These are phyloP conservation scores for Tuber aestivum DNA, from an alignment of 495 filamentous ascomycete genomes.

Conservation along the genomic window DNA sequence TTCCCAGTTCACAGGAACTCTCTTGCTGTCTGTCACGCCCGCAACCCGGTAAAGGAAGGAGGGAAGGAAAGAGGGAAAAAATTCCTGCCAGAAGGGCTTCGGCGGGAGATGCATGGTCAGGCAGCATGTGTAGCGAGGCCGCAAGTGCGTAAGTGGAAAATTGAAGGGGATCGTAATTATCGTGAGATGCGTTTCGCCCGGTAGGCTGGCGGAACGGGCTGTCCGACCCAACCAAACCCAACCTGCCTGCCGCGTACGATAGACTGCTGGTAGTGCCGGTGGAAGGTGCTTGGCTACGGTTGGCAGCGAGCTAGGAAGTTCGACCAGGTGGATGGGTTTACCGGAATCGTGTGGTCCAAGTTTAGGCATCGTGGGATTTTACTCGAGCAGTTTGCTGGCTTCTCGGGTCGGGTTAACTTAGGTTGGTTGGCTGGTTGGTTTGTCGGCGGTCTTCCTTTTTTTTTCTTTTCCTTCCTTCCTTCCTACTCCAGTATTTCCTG, in stretches of 20 bases:
- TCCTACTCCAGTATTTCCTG: neutral
- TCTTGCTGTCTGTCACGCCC: neutral
- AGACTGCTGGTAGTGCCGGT: too few relatives aligned
- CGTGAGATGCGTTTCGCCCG: conserved; percentile 1
- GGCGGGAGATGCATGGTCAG: neutral
- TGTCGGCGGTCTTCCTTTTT: neutral
- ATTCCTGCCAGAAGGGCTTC: neutral
- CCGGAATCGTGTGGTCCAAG: neutral
- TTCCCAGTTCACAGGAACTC: neutral
- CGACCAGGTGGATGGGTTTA: neutral
- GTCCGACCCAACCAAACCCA: neutral
- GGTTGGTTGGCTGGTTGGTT: neutral
- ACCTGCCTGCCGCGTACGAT: neutral
- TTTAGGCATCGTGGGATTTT: neutral
- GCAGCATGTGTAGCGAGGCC: neutral
- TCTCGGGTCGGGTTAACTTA: too few relatives aligned
- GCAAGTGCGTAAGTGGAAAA: neutral
- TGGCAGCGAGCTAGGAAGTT: neutral
- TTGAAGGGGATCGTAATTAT: neutral
- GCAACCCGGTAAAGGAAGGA: neutral
- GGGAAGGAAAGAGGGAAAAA: neutral
- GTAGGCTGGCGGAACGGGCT: neutral
- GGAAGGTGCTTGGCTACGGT: neutral
- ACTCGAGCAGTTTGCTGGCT: neutral
- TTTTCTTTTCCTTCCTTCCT: neutral